Base-by-base conservation (phyloP, 1,284 basidiomycete species). In the Rhodotorula sp. region DNA sequence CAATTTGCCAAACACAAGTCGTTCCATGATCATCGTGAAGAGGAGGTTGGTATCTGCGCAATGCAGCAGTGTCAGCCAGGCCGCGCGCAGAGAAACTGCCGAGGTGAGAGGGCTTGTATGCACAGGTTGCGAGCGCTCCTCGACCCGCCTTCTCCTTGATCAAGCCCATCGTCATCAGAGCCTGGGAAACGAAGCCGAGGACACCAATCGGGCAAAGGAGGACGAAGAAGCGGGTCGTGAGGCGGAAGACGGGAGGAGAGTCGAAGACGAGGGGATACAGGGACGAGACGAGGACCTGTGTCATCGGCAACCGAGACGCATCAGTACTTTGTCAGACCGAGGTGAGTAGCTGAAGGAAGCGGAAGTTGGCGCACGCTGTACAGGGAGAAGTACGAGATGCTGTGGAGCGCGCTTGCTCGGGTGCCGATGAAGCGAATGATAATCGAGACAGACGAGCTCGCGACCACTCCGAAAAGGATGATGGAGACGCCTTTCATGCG, bases 391-490 rank as follows among this genome's bases (percentile, higher is more conserved):
- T 77, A 78, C n/a, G 49, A 30, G 29, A 78, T 77, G 6, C 63
- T 66, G 62, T 78, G 76, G 29, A 75, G 58, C 39, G 77, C 68
- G 39, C 64, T 76, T 2, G 79, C 79, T 2, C 78, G 69, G 22
- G 73, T 77, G 10, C 80, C 80, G 29, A 81, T 80, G 49, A 73
- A 70, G 19, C 80, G 78, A 55, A 81, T 79, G 22, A 77, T 76
- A 59, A 78, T 74, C 67, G 80, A 80, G 15, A 80, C 79, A 4
- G 66, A 76, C 2, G 77, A 70, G 0, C 77, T 74, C 22, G 79
- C 77, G 22, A 77, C 70, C 4, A 79, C 75, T 0, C 80, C 79
- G 2, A 77, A n/a, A 32, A 81, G 64, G 10, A 76, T 75, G 15
- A 79, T 66, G 11, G 70, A 59, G 58, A 79, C 71, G 2, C 73